Base-by-base conservation (phyloP, 2,329 filamentous ascomycete species). In the Colletotrichum orbiculare region DNA sequence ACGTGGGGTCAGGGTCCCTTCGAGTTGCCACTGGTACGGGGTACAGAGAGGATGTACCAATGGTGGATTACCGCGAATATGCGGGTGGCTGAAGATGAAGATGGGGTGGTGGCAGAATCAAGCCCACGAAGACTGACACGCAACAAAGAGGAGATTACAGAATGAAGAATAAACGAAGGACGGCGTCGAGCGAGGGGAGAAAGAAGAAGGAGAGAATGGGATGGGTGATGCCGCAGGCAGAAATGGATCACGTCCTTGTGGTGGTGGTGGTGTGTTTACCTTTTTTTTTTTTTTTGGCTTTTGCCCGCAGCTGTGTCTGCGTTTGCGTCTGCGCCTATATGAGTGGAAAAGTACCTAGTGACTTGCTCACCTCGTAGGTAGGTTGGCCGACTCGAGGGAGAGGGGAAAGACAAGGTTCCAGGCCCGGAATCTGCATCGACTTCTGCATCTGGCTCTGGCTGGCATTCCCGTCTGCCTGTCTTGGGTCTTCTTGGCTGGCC, bases 191-290 rank as follows among this genome's bases (percentile, higher is more conserved):
- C 34, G 46, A 53, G 58, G 47, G 43, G 38, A 8, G 46, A 48
- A 34, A 45, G 46, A 10, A 37, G 11, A 25, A 25, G 38, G 52
- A 25, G 33, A 42, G 38, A 17, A 25, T 41, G 34, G 15, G 33
- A 65, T 45, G 52, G 39, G 52, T 45, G 52, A 55, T 38, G 62
- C 25, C 39, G 50, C 52, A 61, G 57, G 62, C 46, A 64, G 45
- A 34, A 50, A 39, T 33, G 46, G 11, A 42, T 13, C 8, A 15
- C 25, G 4, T 37, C 13, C 41, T 13, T 38, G n/a, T 17, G 17
- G 12, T 47, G 35, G 33, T 15, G 37, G 49, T 41, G 38, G 25
- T 46, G 53, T 34, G 38, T 46, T 42, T 34, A 47, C 42, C 43
- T 46, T 46, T 17, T 15, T 46, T 15, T 25, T n/a, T 43, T 12